Base-by-base conservation (phyloP, 164 flowering plant species). In the Stephania cephalantha region DNA sequence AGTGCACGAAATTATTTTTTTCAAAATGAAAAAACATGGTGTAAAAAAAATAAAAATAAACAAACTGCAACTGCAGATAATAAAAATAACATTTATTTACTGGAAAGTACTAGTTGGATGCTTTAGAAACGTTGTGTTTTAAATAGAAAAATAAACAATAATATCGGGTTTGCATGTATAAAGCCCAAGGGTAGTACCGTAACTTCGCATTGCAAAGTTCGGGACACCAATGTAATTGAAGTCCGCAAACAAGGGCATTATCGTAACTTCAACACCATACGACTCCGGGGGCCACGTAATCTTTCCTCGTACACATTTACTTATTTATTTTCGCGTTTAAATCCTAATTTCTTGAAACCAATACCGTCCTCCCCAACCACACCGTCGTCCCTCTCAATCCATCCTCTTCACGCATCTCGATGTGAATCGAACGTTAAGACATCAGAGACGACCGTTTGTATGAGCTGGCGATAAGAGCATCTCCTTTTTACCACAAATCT, bases 221-320 rank as follows among this genome's bases (percentile, higher is more conserved):
- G 18, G 64, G 64, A 58, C 64, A n/a, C 58, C 45, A 11, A 3
- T 4, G 74, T 61, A 42, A 73, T 42, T 30, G 3, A 61, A 3
- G 63, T 15, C 35, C 68, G 20, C 42, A n/a, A 6, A 58, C 45
- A 6, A 20, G 12, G 63, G 44, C n/a, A 42, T n/a, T 4, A 22
- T 31, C 52, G 74, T 15, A 58, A 73, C 17, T 22, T 9, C 25
- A 5, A 1, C 50, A 9, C 18, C 2, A 18, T 42, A 35, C 46
- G 74, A 58, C 66, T 67, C 71, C 58, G 15, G 61, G 31, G 10
- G 71, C 70, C 76, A 74, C 70, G 76, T 68, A 66, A 74, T 65
- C 71, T 29, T 67, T 74, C 76, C 76, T 74, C 76, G 76, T 74
- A 74, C 76, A 68, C 76, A 74, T 68, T 74, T 74, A 46, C 52